Conservation (phyloP, 306 rosid genomes). For the Pterocarpus macrocarpus region DNA sequence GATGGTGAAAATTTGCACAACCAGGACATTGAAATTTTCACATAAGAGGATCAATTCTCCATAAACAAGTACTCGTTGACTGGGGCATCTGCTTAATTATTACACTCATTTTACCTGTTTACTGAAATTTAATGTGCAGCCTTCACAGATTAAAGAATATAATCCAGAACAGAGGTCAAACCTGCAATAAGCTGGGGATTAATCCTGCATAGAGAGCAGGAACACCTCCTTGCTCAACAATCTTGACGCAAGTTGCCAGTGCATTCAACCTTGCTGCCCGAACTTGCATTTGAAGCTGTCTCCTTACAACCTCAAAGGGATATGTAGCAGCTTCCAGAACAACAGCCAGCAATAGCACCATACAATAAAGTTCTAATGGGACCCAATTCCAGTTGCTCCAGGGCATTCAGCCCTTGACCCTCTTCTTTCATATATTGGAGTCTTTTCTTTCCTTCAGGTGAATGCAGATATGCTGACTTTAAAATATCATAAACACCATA, state of each 20-base stretch:
- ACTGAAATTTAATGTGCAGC: conserved; percentile 14
- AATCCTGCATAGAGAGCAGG: conserved; percentile 91
- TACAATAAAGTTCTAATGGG: conserved; percentile 81
- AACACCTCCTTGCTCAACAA: conserved; percentile 89
- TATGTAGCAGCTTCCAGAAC: conserved; percentile 96
- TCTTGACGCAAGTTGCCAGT: conserved; percentile 75
- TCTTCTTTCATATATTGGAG: conserved; percentile 69
- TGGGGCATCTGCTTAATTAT: conserved; percentile 9
- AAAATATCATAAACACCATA: conserved; percentile 91
- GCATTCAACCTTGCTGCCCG: conserved; percentile 79
- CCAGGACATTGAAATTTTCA: no score
- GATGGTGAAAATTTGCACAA: no score
- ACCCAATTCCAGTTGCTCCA: conserved; percentile 93
- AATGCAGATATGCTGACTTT: conserved; percentile 83
- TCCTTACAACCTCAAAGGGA: conserved; percentile 95
- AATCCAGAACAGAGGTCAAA: conserved; percentile 39
- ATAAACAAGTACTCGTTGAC: background rate
- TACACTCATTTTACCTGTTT: conserved; percentile 16
- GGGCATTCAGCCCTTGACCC: conserved; percentile 68
- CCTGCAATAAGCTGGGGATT: conserved; percentile 96
- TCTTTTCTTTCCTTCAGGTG: conserved; percentile 91
- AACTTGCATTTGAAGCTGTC: conserved; percentile 92
- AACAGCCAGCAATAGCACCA: conserved; percentile 97
- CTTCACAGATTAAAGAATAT: conserved; percentile 31
- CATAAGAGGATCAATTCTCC: background rate